Conservation (phyloP, 768 basidiomycete species). For the Tricholoma furcatifolium region DNA sequence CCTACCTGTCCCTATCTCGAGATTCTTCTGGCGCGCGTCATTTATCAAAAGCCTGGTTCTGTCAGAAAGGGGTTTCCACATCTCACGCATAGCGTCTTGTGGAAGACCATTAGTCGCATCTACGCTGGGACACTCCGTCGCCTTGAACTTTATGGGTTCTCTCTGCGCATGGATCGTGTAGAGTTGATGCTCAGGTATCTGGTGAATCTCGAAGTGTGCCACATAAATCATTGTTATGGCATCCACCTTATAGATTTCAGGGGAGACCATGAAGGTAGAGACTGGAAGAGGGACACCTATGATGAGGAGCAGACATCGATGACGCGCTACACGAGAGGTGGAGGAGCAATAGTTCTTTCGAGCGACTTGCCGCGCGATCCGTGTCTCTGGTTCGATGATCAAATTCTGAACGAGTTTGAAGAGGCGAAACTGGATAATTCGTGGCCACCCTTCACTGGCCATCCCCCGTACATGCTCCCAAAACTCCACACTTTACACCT, state of each 20-base stretch:
- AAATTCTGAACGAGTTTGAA: not conserved
- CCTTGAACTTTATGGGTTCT: no score
- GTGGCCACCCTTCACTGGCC: not conserved
- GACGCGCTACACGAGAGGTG: not conserved
- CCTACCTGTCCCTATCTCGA: not conserved
- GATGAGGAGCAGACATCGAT: not conserved
- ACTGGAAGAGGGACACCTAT: not conserved
- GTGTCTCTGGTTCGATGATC: no score
- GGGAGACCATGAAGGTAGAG: no score
- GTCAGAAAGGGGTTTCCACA: not conserved
- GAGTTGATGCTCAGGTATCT: no score
- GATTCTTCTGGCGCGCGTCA: no score
- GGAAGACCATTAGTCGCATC: not conserved
- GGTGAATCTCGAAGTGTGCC: slow-evolving; percentile 5
- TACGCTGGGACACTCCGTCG: no score
- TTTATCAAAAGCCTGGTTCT: not conserved
- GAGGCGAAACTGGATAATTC: not conserved
- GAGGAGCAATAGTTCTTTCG: not conserved
- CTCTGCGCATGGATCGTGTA: not conserved
- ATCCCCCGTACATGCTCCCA: not conserved
- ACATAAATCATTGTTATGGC: not conserved
- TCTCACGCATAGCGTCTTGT: not conserved
- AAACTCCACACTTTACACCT: not conserved
- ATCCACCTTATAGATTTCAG: no score
- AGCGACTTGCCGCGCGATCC: not conserved